Base-by-base conservation (phyloP, 2,329 filamentous ascomycete species). In the Ceratocystis huliohia region DNA sequence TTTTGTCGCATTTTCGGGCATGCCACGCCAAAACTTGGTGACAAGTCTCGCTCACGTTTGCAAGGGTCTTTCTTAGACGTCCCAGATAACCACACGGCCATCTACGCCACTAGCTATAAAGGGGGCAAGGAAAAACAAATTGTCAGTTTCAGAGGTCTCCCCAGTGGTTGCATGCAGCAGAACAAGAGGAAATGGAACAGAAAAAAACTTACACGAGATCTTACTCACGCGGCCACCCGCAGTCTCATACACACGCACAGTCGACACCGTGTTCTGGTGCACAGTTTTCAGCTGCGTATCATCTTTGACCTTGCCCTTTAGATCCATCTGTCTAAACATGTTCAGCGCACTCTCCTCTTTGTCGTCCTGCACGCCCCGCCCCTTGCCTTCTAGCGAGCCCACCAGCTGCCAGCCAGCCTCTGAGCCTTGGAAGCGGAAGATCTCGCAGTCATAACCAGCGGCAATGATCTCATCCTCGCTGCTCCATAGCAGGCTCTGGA, bases 251-350 rank as follows among this genome's bases (percentile, higher is more conserved):
- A 84, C 81, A 56, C 94, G 84, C 63, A 99, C 80, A 1, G 86
- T 96, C 73, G 84, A 91, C 74, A 99, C 89, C 30, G 92, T 96
- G 78, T 99, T 99, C 75, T 99, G 94, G 77, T 99, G 94, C 61
- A 94, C 85, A 10, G 94, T 97, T 78, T 91, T 94, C 71, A 99
- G 81, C 78, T 96, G 89, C 3, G 92, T 96, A 75, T 97, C 92
- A 73, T 96, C 91, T 74, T 90, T 90, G 66, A 82, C 80, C 78
- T 96, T 96, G 69, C 94, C 94, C 82, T 94, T 96, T 70, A 99
- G 82, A 76, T 99, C 94, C 94, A 99, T 97, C 79, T 96, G 92
- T 73, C 86, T 85, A 79, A 99, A 99, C 91, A 97, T 96, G 77
- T 97, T 96, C 75, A 96, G 80, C 28, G 94, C 94, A 70, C 89